Evolutionary conservation across 129 eudicot genomes (phyloP).

Genomic region (Tagetes erecta): DNA sequence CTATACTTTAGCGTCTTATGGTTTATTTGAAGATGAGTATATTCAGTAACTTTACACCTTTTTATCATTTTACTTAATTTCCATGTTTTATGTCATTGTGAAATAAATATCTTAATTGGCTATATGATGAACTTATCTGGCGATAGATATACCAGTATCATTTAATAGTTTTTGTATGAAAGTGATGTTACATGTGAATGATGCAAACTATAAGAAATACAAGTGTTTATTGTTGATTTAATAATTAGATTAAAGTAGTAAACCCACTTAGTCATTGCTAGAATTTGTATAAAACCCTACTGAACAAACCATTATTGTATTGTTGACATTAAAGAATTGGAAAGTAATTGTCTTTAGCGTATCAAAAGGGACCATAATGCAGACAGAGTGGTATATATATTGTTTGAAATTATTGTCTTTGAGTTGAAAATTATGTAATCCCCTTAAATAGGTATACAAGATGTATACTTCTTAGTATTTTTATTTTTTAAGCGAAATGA

Average conservation of each 20-base stretch:
- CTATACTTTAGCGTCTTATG: not conserved
- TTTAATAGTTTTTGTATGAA: not conserved
- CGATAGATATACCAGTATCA: not conserved
- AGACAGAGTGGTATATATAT: not conserved
- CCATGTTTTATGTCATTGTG: constrained; percentile 6
- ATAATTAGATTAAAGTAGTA: not conserved
- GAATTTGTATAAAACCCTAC: not conserved
- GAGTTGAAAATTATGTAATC: too few relatives aligned
- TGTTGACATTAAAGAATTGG: not conserved
- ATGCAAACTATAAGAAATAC: not conserved
- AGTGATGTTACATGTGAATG: not conserved
- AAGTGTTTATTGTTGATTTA: not conserved
- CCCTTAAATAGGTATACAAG: too few relatives aligned
- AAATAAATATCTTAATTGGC: not conserved
- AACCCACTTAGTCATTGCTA: not conserved
- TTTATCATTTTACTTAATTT: not conserved
- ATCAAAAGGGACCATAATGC: not conserved
- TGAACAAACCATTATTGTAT: not conserved
- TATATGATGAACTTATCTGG: not conserved
- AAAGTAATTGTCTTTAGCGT: not conserved
- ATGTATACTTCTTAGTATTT: not conserved
- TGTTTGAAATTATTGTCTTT: too few relatives aligned
- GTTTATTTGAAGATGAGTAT: not conserved
- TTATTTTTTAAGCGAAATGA: not conserved
- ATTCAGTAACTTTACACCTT: not conserved